Conservation (phyloP, 495 filamentous ascomycete species). For the Penicillium psychrofluorescens region DNA sequence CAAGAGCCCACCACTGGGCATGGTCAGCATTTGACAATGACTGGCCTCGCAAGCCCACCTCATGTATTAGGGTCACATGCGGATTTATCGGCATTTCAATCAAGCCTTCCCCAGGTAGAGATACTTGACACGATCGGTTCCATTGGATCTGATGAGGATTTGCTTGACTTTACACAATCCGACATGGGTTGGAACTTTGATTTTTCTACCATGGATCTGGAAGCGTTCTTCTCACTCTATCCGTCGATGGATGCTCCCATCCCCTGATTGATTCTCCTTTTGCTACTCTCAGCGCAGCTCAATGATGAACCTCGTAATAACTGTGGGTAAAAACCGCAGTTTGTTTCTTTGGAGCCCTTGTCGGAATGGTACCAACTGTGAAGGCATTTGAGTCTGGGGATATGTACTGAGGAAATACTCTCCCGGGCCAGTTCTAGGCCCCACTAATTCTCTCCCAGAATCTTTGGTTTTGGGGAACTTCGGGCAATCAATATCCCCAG, state of each 20-base stretch:
- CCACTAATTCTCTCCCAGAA: too few relatives aligned
- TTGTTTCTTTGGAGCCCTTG: too few relatives aligned
- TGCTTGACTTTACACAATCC: slow-evolving; percentile 34
- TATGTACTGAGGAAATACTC: too few relatives aligned
- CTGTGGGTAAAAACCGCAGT: too few relatives aligned
- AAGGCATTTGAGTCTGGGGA: too few relatives aligned
- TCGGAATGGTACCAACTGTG: too few relatives aligned
- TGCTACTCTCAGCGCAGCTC: too few relatives aligned
- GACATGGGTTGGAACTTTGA: slow-evolving; percentile 43
- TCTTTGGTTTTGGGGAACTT: too few relatives aligned
- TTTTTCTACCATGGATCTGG: slow-evolving; percentile 40
- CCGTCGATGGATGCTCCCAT: slow-evolving; percentile 9
- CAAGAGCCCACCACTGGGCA: background rate
- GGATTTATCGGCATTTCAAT: slow-evolving; percentile 16
- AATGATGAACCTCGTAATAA: too few relatives aligned
- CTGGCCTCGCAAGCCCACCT: background rate
- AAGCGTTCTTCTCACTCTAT: slow-evolving; percentile 34
- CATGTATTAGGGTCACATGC: background rate
- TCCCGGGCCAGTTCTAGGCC: too few relatives aligned
- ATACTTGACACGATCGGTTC: slow-evolving; percentile 19
- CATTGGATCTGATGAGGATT: slow-evolving; percentile 23
- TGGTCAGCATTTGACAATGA: background rate
- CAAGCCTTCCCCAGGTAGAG: slow-evolving; percentile 13
- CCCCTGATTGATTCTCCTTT: background rate
- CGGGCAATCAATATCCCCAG: too few relatives aligned